Percentiles rank a stretch among this genome's conserved stretches.
Conservation (phyloP, 441 rosid species). For the Codiaeum variegatum region DNA sequence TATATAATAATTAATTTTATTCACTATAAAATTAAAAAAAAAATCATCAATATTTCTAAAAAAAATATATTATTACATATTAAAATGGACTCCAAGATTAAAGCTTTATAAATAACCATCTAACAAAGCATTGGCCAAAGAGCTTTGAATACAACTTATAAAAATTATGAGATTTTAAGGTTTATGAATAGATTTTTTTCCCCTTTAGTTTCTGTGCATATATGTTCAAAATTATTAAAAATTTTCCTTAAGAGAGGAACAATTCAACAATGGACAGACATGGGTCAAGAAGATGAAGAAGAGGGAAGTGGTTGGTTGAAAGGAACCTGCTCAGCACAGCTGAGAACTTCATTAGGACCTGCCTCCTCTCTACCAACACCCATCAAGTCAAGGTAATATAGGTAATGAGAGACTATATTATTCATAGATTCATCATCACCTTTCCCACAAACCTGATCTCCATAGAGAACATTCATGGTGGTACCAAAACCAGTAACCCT, state of each 20-base stretch:
- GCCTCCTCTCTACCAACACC: constrained; percentile 79
- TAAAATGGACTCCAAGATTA: too few relatives aligned
- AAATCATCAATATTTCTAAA: too few relatives aligned
- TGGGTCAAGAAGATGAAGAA: constrained; percentile 38
- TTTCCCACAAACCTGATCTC: constrained; percentile 59
- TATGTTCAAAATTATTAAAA: constrained; percentile 17
- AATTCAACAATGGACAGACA: constrained; percentile 10
- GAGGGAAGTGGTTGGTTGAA: constrained; percentile 35
- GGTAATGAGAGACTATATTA: constrained; percentile 58
- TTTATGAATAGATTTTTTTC: too few relatives aligned
- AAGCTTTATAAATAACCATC: too few relatives aligned
- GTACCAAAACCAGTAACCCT: constrained; percentile 67
- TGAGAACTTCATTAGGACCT: constrained; percentile 55
- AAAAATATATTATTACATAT: too few relatives aligned
- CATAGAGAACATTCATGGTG: constrained; percentile 64
- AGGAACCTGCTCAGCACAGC: constrained; percentile 55
- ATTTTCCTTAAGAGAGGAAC: constrained; percentile 3
- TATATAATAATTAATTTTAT: too few relatives aligned
- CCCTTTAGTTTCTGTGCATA: too few relatives aligned
- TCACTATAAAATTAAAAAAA: too few relatives aligned
- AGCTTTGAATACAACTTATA: too few relatives aligned
- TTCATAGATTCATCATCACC: constrained; percentile 62
- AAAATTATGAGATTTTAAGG: too few relatives aligned
- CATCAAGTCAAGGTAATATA: constrained; percentile 57
- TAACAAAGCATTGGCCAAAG: too few relatives aligned